Evolutionary conservation across 1,284 basidiomycete species (phyloP), one percentile per base, ranked within the genome.

Genomic region (Trichosporon asahii): DNA sequence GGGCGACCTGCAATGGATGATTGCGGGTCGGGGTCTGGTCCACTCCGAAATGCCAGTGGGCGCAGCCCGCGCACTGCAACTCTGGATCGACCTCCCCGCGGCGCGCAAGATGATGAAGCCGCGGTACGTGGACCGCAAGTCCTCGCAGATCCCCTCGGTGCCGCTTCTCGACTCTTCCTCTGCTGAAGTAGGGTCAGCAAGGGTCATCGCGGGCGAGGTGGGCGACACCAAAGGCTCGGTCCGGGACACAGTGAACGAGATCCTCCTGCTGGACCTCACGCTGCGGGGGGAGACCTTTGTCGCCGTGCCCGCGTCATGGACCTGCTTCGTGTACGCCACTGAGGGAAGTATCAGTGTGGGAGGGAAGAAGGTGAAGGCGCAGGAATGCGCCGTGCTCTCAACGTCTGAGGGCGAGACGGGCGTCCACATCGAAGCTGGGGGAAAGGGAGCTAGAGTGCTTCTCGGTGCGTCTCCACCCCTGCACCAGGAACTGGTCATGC

Each of bases 1-100:
- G 2, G 95, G 95, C 8, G 94, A 93, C 68, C 89, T 96, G 3
- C 95, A 97, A 79, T 97, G 94, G 93, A 97, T 97, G 94, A 91
- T 89, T 77, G 94, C 94, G 12, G 92, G 91, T 0, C 76, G 79
- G 67, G 86, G 85, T 0, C 78, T 82, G 78, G 90, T 94, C 69
- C 92, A 94, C 76, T 90, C 91, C 5, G 93, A 87, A 84, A 97
- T 98, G 92, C 95, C 96, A 1, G 85, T 93, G 8, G 66, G 63
- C n/a, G 21, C 46, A 7, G 27, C 60, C 14, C 68, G 71, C 2
- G 95, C 94, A 11, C 85, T 98, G 57, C 95, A 98, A 78, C 88
- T 98, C 23, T 98, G 95, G 96, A 86, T 98, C 63, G 95, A 98
- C 83, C 85, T 98, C 15, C 96, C 95, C 0, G 90, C 90, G 75